A percentile compares a stretch with the other conserved stretches of the same genome.
Evolutionary conservation across 345 rosid species (phyloP).

Genomic region (Euphorbia lathyris): DNA sequence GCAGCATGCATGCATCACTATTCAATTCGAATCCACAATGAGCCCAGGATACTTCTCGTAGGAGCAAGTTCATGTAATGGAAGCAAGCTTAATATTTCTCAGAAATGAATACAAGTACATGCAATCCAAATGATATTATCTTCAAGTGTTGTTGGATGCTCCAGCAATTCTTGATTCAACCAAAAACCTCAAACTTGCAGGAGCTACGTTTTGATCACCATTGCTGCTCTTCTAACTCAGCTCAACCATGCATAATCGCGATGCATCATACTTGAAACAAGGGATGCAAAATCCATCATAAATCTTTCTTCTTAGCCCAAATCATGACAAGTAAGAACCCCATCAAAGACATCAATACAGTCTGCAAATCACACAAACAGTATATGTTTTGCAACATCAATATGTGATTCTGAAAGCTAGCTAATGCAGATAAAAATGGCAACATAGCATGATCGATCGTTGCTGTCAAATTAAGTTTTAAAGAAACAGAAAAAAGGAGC

Average conservation of each 20-base stretch:
- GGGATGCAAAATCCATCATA: background rate
- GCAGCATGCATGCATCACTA: background rate
- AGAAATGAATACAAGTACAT: background rate
- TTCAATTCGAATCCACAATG: background rate
- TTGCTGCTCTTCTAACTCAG: background rate
- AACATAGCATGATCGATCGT: background rate
- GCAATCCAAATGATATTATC: background rate
- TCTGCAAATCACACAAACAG: conserved; percentile 47
- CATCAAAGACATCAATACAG: conserved; percentile 94
- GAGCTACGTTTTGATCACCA: background rate
- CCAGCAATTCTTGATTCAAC: background rate
- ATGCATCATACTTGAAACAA: background rate
- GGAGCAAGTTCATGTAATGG: background rate
- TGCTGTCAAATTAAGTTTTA: background rate
- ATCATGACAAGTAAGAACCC: conserved; percentile 86
- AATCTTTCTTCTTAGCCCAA: conserved; percentile 55
- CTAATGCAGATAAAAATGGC: background rate
- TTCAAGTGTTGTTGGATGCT: background rate
- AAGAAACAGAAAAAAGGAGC: too few species aligned
- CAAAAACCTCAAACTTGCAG: background rate
- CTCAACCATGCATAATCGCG: background rate
- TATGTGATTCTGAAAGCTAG: background rate
- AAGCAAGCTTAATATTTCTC: background rate
- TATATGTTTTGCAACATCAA: background rate
- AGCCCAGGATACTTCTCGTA: background rate